Evolutionary conservation across 2,329 filamentous ascomycete genomes (phyloP), one percentile per base, ranked within the genome.

Genomic region (Neofusicoccum cordaticola): DNA sequence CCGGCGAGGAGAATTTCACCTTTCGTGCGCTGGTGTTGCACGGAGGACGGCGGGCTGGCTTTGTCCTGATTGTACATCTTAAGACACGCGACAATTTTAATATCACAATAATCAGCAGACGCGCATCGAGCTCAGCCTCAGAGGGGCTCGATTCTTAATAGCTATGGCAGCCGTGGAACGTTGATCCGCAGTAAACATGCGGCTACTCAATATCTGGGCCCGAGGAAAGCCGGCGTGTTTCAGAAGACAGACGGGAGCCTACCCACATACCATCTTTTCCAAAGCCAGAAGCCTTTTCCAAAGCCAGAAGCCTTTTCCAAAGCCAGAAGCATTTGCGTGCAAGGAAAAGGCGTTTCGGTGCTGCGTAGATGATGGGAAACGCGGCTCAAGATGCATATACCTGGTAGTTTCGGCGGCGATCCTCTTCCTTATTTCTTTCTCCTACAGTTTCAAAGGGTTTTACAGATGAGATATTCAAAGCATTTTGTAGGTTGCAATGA

Each of bases 1-100:
- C 27, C 35, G 13, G 4, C 48, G 65, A 13, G 56, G 61, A 15
- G 65, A 64, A 12, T 67, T 66, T 48, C 66, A 67, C 51, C 44
- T 66, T 22, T 12, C 22, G 8, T 67, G 66, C 42, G 42, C 66
- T 2, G 48, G 42, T 3, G 45, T 65, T 7, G 35, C 45, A n/a
- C 42, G 35, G 27, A 52, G 65, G 44, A 34, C 11, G 9, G 19
- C 41, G 4, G 57, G 44, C 4, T 67, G 66, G 66, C 17, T 35
- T 31, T 67, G 66, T 51, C 7, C 11, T 11, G 51, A 64, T 5
- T 64, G 62, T 37, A 11, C 19, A 13, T 41, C 35, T 7, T 50
- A 45, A 60, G 19, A 2, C 27, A 37, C 9, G 35, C 5, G 13
- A 11, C 37, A 6, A 39, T 19, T 9, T 17, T 17, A 9, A 22